Conservation (phyloP, 1,139 yeast species). For the Protomyces macrosporus region DNA sequence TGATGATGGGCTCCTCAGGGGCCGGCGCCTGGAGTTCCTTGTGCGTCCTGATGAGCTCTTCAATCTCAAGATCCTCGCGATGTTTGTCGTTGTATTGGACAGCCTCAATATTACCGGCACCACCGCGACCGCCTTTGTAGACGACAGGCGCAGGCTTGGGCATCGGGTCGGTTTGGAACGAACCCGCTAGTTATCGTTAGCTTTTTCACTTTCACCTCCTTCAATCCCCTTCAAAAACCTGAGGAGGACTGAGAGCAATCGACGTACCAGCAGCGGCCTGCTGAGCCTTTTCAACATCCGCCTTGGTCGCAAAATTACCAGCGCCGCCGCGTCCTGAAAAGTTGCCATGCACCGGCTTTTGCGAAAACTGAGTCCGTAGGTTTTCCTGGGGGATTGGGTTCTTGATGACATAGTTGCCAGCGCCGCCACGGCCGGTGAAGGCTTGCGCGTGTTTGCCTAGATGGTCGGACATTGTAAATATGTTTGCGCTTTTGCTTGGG, state of each 20-base stretch:
- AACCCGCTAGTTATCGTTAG: too few relatives aligned
- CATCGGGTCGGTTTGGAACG: not conserved
- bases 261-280: not conserved
- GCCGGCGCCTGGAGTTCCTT: conserved; percentile 15
- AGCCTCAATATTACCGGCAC: conserved; percentile 24
- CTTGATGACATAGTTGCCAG: conserved; percentile 22
- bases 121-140: conserved; percentile 22
- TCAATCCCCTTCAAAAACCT: too few relatives aligned
- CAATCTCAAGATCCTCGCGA: conserved; percentile 15
- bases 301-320: conserved; percentile 4
- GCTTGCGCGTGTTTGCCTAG: conserved; percentile 16
- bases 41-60: conserved; percentile 17
- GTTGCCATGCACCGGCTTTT: conserved; percentile 15
- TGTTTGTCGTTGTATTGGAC: conserved; percentile 21
- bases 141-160: conserved; percentile 2
- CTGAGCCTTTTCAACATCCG: not conserved
- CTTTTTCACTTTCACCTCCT: too few relatives aligned
- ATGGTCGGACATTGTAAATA: not conserved
- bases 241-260: not conserved
- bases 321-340: conserved; percentile 25
- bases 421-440: conserved; percentile 26
- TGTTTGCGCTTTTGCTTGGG: too few relatives aligned
- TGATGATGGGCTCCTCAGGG: conserved; percentile 12
- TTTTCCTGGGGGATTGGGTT: conserved; percentile 21
- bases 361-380: conserved; percentile 8